Conservation (phyloP, 345 rosid genomes). For the Syzygium aqueum region DNA sequence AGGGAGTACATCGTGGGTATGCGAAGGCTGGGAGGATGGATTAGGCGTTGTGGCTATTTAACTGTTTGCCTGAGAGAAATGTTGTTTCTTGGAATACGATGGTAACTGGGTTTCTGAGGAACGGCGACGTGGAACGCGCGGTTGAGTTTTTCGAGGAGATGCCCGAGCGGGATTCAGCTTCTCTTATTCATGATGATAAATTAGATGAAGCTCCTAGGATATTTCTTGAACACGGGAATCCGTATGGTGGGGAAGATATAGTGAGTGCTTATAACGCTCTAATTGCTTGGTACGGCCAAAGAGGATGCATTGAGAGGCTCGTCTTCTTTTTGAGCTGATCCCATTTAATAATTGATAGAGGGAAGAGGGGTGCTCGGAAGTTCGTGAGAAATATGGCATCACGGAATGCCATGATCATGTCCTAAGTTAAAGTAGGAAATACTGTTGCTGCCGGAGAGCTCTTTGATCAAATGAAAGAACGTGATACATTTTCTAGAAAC, state of each 20-base stretch:
- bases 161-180: conserved; percentile 41
- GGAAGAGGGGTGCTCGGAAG: conserved; percentile 5
- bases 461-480: conserved; percentile 45
- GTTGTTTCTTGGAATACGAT: conserved; percentile 48
- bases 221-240: conserved; percentile 18
- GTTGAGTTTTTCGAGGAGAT: conserved; percentile 37
- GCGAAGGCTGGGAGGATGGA: conserved; percentile 45
- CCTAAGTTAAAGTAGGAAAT: conserved; percentile 54
- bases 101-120: conserved; percentile 50
- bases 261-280: conserved; percentile 58
- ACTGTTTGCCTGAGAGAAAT: conserved; percentile 38
- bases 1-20: conserved; percentile 51
- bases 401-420: conserved; percentile 73
- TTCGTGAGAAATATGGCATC: conserved; percentile 45
- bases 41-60: conserved; percentile 42
- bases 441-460: conserved; percentile 41
- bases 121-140: conserved; percentile 35
- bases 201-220: conserved; percentile 45
- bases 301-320: conserved; percentile 50
- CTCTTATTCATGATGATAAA: conserved; percentile 41
- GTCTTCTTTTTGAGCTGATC: conserved; percentile 39
- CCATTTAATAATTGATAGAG: conserved; percentile 9
- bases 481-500: conserved; percentile 64
- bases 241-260: conserved; percentile 22
- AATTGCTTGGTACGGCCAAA: conserved; percentile 65